These are phyloP conservation scores for Thinopyrum elongatum DNA, from an alignment of 176 grass and related monocot species.

Conservation along the genomic window DNA sequence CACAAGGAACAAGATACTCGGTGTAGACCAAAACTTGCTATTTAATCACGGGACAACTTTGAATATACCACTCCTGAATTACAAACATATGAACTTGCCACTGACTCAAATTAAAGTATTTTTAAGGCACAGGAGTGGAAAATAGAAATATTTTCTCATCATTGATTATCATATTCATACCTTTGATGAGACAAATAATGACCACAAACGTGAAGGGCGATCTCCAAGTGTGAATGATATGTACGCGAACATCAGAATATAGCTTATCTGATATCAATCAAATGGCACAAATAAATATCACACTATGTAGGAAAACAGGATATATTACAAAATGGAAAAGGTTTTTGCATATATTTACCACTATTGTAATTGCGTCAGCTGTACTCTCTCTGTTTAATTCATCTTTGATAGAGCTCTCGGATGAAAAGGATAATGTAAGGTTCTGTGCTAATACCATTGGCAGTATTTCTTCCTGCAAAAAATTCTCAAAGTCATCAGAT, in stretches of 20 bases:
- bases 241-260: conserved; percentile 98
- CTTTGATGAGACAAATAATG: conserved; percentile 89
- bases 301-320: conserved; percentile 1
- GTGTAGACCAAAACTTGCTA: background rate
- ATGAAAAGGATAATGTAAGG: conserved; percentile 89
- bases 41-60: conserved; percentile 2
- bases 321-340: conserved; percentile 33
- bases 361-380: conserved; percentile 86
- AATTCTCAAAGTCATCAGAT: conserved; percentile 7
- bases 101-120: background rate
- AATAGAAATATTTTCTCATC: conserved; percentile 3
- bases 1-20: conserved; percentile 1
- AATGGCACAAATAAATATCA: conserved; percentile 27
- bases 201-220: conserved; percentile 46
- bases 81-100: background rate
- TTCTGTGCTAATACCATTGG: conserved; percentile 84
- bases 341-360: conserved; percentile 48
- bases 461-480: conserved; percentile 76
- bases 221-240: conserved; percentile 93
- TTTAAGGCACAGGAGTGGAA: background rate
- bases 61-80: conserved; percentile 9
- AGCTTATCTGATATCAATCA: conserved; percentile 84
- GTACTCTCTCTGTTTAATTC: conserved; percentile 94
- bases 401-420: conserved; percentile 91
- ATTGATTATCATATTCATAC: conserved; percentile 37